Percentiles rank a stretch among this genome's conserved stretches.
Conservation (phyloP, 257 asterid species). For the Knoxia roxburghii region DNA sequence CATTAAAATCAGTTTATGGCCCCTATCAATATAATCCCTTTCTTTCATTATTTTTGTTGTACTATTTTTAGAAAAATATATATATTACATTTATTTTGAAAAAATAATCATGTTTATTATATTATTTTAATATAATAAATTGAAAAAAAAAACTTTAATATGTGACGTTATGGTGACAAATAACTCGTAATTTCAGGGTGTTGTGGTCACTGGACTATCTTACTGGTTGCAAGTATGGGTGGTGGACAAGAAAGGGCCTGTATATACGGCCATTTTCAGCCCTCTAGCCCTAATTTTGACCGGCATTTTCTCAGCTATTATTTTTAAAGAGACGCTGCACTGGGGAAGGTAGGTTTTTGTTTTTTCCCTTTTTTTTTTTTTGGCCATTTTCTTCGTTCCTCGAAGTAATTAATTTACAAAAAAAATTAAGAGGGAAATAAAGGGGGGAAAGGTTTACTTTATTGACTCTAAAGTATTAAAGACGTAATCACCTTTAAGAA, state of each 20-base stretch:
- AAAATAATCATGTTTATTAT: no score
- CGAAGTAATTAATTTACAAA: no score
- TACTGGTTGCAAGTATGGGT: conserved; percentile 32
- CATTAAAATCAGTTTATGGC: background rate
- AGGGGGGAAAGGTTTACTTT: no score
- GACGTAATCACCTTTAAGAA: background rate
- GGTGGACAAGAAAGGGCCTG: conserved; percentile 29
- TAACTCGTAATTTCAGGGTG: conserved; percentile 13
- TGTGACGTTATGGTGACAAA: background rate
- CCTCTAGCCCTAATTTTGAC: conserved; percentile 28
- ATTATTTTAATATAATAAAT: no score
- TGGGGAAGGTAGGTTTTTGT: conserved; percentile 23
- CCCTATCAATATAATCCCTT: background rate
- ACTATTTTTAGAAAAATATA: no score
- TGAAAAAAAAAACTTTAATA: background rate
- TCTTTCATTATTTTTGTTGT: no score
- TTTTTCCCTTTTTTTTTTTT: background rate
- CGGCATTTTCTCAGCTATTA: conserved; percentile 23
- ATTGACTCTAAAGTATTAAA: background rate
- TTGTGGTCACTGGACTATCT: conserved; percentile 21
- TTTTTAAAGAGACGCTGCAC: conserved; percentile 24
- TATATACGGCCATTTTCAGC: conserved; percentile 24
- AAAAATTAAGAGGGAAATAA: no score
- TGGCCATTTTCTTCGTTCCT: no score
- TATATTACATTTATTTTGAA: no score